phyloP scores from a whole-genome alignment of 2,329 filamentous ascomycete genomes.

The Ophiostoma pallidulum region DNA sequence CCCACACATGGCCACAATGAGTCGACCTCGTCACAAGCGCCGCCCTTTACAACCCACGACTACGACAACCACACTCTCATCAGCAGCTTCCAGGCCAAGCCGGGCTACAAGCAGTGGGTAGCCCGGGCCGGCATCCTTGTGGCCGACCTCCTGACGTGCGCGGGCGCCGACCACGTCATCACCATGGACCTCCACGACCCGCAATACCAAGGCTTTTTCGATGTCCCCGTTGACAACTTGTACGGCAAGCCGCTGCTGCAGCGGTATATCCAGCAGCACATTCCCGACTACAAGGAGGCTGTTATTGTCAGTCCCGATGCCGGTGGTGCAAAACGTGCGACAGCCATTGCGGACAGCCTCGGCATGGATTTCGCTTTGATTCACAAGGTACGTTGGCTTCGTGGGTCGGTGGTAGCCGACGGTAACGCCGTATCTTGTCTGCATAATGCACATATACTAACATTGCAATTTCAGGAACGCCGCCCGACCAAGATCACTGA shows the following conservation, averaged over 20 bases:
- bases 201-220: slow-evolving; percentile 97
- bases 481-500: slow-evolving; percentile 66
- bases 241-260: slow-evolving; percentile 72
- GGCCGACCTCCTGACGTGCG: slow-evolving; percentile 87
- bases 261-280: slow-evolving; percentile 66
- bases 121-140: slow-evolving; percentile 93
- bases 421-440: neutral
- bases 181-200: slow-evolving; percentile 92
- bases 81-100: slow-evolving; percentile 62
- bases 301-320: slow-evolving; percentile 96
- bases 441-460: neutral
- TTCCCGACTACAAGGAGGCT: slow-evolving; percentile 73
- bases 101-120: slow-evolving; percentile 97
- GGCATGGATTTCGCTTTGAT: slow-evolving; percentile 96
- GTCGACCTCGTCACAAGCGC: slow-evolving; percentile 32
- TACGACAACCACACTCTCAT: slow-evolving; percentile 49
- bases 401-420: neutral
- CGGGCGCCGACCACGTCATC: slow-evolving; percentile 92
- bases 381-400: slow-evolving; percentile 62
- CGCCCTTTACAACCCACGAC: slow-evolving; percentile 54
- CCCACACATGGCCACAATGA: slow-evolving; percentile 29
- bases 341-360: slow-evolving; percentile 85
- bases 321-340: slow-evolving; percentile 91
- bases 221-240: slow-evolving; percentile 95
- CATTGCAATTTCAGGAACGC: slow-evolving; percentile 20